These are phyloP conservation scores for Fraxinus sp. DNA, from an alignment of 305 asterid genomes.

Conservation along the genomic window DNA sequence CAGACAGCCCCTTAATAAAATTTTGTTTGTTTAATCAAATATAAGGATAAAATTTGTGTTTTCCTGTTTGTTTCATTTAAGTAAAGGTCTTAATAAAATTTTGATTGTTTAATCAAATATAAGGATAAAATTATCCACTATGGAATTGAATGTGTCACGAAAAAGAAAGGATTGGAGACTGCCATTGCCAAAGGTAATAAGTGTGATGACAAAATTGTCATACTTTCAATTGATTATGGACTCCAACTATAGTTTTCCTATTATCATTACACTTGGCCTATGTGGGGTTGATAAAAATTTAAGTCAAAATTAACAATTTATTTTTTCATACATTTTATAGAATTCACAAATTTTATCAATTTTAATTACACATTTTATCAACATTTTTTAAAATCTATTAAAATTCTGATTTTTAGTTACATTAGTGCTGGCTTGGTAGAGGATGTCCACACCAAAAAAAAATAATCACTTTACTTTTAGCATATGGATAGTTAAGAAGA, in stretches of 20 bases:
- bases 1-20: neutral
- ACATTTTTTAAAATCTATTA: too few relatives aligned
- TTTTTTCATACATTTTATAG: too few relatives aligned
- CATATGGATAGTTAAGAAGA: too few relatives aligned
- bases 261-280: too few relatives aligned
- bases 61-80: neutral
- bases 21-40: neutral
- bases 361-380: too few relatives aligned
- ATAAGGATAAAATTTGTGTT: neutral
- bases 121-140: neutral
- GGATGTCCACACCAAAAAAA: too few relatives aligned
- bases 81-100: neutral
- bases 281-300: too few relatives aligned
- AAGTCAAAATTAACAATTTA: too few relatives aligned
- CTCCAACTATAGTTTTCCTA: neutral
- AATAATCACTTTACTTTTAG: too few relatives aligned
- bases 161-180: neutral
- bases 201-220: neutral
- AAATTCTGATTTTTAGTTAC: too few relatives aligned
- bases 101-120: neutral
- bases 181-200: neutral
- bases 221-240: neutral
- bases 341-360: too few relatives aligned
- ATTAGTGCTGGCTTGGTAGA: too few relatives aligned
- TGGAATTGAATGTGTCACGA: neutral